Evolutionary conservation across 352 stramenopile species (phyloP), one percentile per base, ranked within the genome.

Genomic region (Pythium pectinolyticum): DNA sequence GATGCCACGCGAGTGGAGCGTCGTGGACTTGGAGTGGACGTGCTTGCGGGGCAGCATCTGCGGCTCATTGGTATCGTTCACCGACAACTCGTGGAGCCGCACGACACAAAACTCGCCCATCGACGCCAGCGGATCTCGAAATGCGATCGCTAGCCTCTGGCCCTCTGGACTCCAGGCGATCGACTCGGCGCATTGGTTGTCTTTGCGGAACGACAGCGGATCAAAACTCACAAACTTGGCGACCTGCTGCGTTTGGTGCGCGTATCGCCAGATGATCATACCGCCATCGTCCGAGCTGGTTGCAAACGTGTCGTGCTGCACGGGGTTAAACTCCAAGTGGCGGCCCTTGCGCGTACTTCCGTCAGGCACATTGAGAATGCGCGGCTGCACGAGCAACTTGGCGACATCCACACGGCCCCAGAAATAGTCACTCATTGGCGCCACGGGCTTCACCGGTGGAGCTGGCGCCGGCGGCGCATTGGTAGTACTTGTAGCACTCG

Each of bases 61-160:
- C 4, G 80, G 72, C 0, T 34, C 74, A 24, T 72, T 57, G 45
- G 63, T 80, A 47, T 82, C 78, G 39, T 69, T 70, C 20, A 92
- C 67, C 47, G 73, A 67, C 12, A 93, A 48, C 45, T 93, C 66
- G 31, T 93, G 82, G 24, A 93, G 70, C 25, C 80, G 74, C 56
- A 87, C 75, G 69, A 94, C 75, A 47, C 82, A 92, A 37, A 95
- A 90, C 61, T 93, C 84, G 49, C 86, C 80, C 56, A 73, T 75
- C 25, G 72, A 67, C 2, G 80, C 22, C 8, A 90, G 10, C 28
- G 83, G 72, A 53, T 95, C 84, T 6, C 84, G 82, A 55, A 95
- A 95, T 41, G 77, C 83, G 63, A 95, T 84, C 0, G 84, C 86
- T 35, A 95, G 65, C 19, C 86, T 84, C 35, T 89, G 75, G 46